phyloP scores from a whole-genome alignment of 2,329 filamentous ascomycete species.

The Cladosporium sp. region DNA sequence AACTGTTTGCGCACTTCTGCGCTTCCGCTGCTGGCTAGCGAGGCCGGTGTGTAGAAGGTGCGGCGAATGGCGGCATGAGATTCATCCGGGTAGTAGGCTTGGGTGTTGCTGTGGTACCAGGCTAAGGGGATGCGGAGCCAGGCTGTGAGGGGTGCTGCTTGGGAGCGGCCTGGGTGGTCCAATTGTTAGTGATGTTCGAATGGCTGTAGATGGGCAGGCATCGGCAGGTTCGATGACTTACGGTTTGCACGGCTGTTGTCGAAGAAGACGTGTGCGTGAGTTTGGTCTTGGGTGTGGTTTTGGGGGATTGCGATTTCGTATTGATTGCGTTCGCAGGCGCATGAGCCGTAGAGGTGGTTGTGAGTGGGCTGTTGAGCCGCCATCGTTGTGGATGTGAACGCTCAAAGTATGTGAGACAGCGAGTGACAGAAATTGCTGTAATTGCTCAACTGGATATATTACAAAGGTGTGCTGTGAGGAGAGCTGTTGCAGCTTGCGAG shows the following conservation, averaged over 20 bases:
- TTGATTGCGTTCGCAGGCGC: slow-evolving; percentile 79
- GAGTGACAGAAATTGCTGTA: too few species aligned
- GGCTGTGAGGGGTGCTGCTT: slow-evolving; percentile 69
- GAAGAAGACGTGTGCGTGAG: slow-evolving; percentile 67
- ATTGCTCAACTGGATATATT: too few species aligned
- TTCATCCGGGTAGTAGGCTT: slow-evolving; percentile 75
- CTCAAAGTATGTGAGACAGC: too few species aligned
- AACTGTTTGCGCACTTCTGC: slow-evolving; percentile 66
- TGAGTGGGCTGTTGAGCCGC: background rate
- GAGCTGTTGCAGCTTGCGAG: background rate
- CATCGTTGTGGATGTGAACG: background rate
- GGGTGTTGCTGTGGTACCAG: slow-evolving; percentile 75
- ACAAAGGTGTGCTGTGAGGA: background rate
- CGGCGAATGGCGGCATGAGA: slow-evolving; percentile 42
- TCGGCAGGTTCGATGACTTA: too few species aligned
- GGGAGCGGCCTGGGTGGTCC: slow-evolving; percentile 60
- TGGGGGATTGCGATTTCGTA: slow-evolving; percentile 70
- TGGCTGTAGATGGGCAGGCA: too few species aligned
- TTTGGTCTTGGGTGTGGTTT: slow-evolving; percentile 36
- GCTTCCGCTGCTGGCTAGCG: slow-evolving; percentile 49
- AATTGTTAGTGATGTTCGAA: too few species aligned
- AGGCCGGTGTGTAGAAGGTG: slow-evolving; percentile 41
- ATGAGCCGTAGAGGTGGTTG: slow-evolving; percentile 62
- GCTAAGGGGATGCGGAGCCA: slow-evolving; percentile 77
- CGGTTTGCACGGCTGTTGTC: slow-evolving; percentile 66